phyloP scores from a whole-genome alignment of 495 filamentous ascomycete genomes.

The Hyaloscypha variabilis region DNA sequence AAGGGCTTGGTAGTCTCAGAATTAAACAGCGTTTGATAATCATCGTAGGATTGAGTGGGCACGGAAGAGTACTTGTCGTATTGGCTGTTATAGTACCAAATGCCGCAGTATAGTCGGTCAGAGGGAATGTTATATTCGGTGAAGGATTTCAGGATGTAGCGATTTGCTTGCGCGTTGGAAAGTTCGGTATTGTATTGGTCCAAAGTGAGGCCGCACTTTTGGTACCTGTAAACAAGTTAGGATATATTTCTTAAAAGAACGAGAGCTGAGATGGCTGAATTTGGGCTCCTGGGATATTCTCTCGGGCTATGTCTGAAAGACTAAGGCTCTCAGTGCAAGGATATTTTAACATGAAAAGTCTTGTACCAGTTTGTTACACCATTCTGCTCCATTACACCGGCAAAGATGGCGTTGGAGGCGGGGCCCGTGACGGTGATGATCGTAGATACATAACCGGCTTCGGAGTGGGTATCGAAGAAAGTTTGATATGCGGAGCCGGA shows the following conservation, averaged over 20 bases:
- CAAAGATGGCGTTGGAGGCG: constrained; percentile 6
- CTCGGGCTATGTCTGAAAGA: too few species aligned
- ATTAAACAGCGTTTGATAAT: constrained; percentile 18
- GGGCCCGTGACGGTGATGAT: constrained; percentile 8
- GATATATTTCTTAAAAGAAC: too few species aligned
- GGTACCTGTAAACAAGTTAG: too few species aligned
- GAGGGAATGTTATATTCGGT: constrained; percentile 7
- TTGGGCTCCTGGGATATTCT: too few species aligned
- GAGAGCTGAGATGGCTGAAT: too few species aligned
- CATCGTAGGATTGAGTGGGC: not conserved
- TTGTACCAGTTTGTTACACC: constrained; percentile 15
- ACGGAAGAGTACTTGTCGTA: constrained; percentile 9
- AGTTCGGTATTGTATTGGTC: not conserved
- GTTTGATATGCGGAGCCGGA: constrained; percentile 3
- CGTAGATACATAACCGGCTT: constrained; percentile 10
- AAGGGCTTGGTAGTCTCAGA: constrained; percentile 18
- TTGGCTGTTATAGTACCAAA: constrained; percentile 14
- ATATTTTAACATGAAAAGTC: too few species aligned
- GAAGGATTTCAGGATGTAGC: constrained; percentile 15
- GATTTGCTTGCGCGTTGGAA: not conserved
- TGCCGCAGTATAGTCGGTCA: constrained; percentile 6
- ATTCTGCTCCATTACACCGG: constrained; percentile 18
- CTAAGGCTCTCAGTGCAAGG: too few species aligned
- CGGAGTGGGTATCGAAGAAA: constrained; percentile 7
- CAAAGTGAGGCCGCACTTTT: constrained; percentile 6